Conservation (phyloP, 2,329 filamentous ascomycete species). For the Verticillium dahliae region DNA sequence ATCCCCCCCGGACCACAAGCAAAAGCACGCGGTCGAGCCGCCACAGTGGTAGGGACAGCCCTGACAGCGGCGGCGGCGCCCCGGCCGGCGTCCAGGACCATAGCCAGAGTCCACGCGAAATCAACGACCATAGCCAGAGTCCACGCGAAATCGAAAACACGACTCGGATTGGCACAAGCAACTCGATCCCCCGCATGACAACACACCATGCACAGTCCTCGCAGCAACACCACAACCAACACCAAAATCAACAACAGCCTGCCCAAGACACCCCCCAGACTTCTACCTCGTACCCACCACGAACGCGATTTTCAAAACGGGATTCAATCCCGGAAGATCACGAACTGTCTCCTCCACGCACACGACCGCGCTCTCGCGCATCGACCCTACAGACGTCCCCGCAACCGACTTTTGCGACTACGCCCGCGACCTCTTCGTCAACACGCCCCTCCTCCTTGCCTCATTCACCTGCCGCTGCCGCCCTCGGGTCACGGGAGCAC, state of each 20-base stretch:
- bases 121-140: neutral
- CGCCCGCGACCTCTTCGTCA: conserved; percentile 10
- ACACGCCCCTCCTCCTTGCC: conserved; percentile 31
- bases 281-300: conserved; percentile 2
- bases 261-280: neutral
- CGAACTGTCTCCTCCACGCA: conserved; percentile 12
- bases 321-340: conserved; percentile 4
- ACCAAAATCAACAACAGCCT: conserved; percentile 3
- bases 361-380: conserved; percentile 21
- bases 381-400: conserved; percentile 28
- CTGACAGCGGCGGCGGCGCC: neutral
- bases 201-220: conserved; percentile 1
- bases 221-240: neutral
- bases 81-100: neutral
- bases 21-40: conserved; percentile 4
- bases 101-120: neutral
- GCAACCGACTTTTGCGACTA: conserved; percentile 11
- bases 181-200: conserved; percentile 2
- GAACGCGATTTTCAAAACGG: conserved; percentile 12
- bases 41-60: neutral
- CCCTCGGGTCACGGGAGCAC: conserved; percentile 9
- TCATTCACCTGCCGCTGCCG: conserved; percentile 17
- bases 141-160: neutral
- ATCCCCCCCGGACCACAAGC: conserved; percentile 2
- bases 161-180: neutral